Evolutionary conservation across 1,284 basidiomycete species (phyloP).

Genomic region (Microbotryum silenes-acaulis): DNA sequence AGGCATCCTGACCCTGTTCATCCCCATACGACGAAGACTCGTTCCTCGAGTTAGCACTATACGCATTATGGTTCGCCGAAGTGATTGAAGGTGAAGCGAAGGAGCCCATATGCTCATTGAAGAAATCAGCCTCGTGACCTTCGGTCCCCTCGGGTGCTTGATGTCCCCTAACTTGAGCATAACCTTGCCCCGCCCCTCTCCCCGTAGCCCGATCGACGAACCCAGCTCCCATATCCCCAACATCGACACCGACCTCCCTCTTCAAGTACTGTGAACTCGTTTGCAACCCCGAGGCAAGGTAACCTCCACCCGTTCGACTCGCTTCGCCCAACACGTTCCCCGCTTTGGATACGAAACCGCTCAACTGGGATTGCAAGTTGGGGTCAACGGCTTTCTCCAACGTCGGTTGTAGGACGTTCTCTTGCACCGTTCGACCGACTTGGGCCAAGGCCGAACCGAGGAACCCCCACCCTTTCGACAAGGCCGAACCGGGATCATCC

Average conservation of each 20-base stretch:
- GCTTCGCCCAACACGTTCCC: constrained; percentile 53
- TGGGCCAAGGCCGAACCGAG: constrained; percentile 65
- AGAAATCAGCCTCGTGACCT: constrained; percentile 30
- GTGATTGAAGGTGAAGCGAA: no score
- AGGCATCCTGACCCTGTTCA: not conserved
- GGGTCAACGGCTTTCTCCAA: constrained; percentile 68
- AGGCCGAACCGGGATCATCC: constrained; percentile 64
- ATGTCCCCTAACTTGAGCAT: constrained; percentile 16
- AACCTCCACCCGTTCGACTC: constrained; percentile 54
- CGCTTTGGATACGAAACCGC: constrained; percentile 61
- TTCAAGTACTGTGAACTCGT: constrained; percentile 53
- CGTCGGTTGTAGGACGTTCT: constrained; percentile 69
- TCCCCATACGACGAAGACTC: no score
- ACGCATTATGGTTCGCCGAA: no score
- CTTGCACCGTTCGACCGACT: constrained; percentile 62
- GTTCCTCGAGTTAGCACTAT: no score
- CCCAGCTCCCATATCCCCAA: constrained; percentile 49
- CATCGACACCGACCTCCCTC: constrained; percentile 65
- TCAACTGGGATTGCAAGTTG: constrained; percentile 60
- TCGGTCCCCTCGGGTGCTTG: constrained; percentile 8
- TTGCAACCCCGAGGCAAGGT: constrained; percentile 30
- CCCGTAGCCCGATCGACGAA: constrained; percentile 30
- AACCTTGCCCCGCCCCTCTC: constrained; percentile 19
- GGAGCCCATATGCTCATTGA: constrained; percentile 22
- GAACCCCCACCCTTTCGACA: constrained; percentile 77